Base-by-base conservation (phyloP, 441 rosid species). In the Caryocar brasiliense region DNA sequence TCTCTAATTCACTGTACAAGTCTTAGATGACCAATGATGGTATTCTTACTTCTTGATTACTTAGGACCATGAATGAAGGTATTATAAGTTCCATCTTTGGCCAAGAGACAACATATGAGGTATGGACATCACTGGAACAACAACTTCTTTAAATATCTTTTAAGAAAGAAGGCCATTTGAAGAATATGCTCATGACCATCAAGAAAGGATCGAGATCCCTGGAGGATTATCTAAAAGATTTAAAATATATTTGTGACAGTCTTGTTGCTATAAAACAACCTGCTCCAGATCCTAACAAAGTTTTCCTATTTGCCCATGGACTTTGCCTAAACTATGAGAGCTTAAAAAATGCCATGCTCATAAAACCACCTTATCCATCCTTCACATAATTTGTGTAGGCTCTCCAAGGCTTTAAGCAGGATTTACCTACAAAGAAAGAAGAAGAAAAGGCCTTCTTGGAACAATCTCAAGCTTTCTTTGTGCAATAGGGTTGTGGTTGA, bases 61-160 rank as follows among this genome's bases (percentile, higher is more conserved):
- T 49, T n/a, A 35, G 27, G 34, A 27, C 51, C 14, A 54, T 42
- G 6, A 54, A 32, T 2, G 41, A 54, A 33, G 51, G 23, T 4
- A 18, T 23, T 42, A 40, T 20, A 7, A 27, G 19, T 2, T 23
- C 32, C 18, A 22, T 30, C 13, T 4, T 5, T 9, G 38, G n/a
- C 9, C 13, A 40, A 6, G 12, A 6, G 2, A 40, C 29, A 27
- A 2, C 39, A 12, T 20, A 23, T 2, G n/a, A 30, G 12, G 17
- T 42, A 0, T 54, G 42, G 51, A 32, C 7, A 10, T 42, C 42
- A 0, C 25, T 43, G 7, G 34, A 9, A 41, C 8, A 32, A 43
- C 43, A 42, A 43, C n/a, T 54, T 1, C 25, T 43, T 3, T 42
- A 13, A 15, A 21, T 1, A 17, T 32, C 32, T 4, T 14, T 54